Evolutionary conservation across 2,329 filamentous ascomycete species (phyloP).

Genomic region (Stagonosporopsis cucurbitacearum): DNA sequence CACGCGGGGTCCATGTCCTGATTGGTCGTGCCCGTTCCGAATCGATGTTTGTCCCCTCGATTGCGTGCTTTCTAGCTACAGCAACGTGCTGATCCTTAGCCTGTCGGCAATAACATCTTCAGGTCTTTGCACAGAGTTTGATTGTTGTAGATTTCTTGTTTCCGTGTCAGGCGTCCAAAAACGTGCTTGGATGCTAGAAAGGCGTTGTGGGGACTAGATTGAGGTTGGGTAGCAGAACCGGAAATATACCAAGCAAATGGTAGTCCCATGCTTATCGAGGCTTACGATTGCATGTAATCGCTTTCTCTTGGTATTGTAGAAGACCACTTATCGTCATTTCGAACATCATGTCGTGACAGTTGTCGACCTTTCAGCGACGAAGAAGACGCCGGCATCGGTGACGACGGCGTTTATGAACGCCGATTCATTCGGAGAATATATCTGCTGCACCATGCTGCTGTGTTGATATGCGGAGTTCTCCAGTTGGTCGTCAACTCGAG

Average conservation of each 20-base stretch:
- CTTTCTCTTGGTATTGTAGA: slow-evolving; percentile 1
- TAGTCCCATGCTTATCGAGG: slow-evolving; percentile 7
- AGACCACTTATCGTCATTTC: slow-evolving; percentile 21
- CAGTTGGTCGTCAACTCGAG: background rate
- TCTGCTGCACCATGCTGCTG: background rate
- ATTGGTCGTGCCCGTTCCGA: slow-evolving; percentile 12
- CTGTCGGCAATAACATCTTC: slow-evolving; percentile 5
- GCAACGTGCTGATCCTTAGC: slow-evolving; percentile 14
- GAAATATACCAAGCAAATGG: background rate
- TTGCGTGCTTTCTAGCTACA: slow-evolving; percentile 28
- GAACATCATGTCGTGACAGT: slow-evolving; percentile 20
- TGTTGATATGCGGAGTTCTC: background rate
- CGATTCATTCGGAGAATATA: background rate
- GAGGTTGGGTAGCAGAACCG: background rate
- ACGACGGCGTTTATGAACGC: background rate
- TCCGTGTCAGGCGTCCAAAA: slow-evolving; percentile 7
- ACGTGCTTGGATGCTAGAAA: slow-evolving; percentile 6
- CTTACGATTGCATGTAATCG: background rate
- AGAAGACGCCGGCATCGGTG: slow-evolving; percentile 4
- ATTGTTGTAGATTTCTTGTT: background rate
- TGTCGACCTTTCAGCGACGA: background rate
- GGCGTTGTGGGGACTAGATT: background rate
- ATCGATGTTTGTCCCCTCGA: slow-evolving; percentile 20
- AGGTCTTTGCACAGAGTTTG: background rate
- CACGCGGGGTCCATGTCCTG: slow-evolving; percentile 14